phyloP scores from a whole-genome alignment of 2,329 filamentous ascomycete genomes.

The Aspergillus aculeatinus region DNA sequence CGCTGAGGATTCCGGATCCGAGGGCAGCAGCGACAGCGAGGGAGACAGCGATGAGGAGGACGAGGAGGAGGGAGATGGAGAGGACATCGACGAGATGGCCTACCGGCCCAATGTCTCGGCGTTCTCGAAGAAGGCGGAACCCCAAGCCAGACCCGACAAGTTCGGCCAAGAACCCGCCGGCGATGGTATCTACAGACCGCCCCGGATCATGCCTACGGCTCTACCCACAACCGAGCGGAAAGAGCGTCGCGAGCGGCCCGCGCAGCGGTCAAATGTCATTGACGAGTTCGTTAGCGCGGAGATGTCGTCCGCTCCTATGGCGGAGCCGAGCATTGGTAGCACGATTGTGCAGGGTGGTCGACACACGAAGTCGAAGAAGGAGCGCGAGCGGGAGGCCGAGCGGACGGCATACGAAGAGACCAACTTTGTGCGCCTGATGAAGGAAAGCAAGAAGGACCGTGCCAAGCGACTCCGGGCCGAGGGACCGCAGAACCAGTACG shows the following conservation, averaged over 20 bases:
- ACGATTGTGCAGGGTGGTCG: conserved; percentile 80
- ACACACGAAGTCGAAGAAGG: conserved; percentile 71
- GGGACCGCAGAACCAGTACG: conserved; percentile 61
- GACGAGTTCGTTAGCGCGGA: conserved; percentile 90
- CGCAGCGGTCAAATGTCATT: conserved; percentile 75
- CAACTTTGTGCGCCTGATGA: conserved; percentile 85
- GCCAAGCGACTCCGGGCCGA: conserved; percentile 58
- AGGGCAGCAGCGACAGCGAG: conserved; percentile 27
- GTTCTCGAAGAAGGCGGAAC: conserved; percentile 43
- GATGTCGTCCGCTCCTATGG: conserved; percentile 75
- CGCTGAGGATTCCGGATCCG: conserved; percentile 27
- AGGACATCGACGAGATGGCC: conserved; percentile 58
- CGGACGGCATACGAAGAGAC: conserved; percentile 83
- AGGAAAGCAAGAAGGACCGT: conserved; percentile 81
- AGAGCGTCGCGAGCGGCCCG: conserved; percentile 61
- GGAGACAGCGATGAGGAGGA: conserved; percentile 26
- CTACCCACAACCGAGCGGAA: conserved; percentile 67
- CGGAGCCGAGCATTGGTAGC: conserved; percentile 87
- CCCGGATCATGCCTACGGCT: conserved; percentile 79
- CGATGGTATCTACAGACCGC: conserved; percentile 82
- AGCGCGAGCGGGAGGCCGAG: conserved; percentile 76
- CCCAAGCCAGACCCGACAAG: conserved; percentile 29
- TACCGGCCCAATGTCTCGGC: conserved; percentile 61
- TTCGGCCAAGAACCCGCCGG: conserved; percentile 30
- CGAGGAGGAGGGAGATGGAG: conserved; percentile 42